These are phyloP conservation scores for Cercospora sp. DNA, from an alignment of 2,329 filamentous ascomycete species.

Conservation along the genomic window DNA sequence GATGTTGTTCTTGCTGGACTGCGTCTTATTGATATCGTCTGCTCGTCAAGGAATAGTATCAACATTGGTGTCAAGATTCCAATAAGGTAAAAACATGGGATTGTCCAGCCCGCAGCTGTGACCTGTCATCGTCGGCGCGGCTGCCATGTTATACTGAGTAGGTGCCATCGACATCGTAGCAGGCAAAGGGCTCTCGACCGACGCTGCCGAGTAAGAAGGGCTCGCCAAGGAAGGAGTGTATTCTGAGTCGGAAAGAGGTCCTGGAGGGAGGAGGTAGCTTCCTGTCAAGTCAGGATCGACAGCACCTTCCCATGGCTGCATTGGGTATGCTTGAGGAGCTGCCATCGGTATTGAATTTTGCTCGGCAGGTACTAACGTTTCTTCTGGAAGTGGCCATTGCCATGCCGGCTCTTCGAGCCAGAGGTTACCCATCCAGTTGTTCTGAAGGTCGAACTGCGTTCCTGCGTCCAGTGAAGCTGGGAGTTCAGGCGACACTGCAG, in stretches of 20 bases:
- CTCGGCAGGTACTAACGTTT: background rate
- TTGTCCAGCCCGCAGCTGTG: background rate
- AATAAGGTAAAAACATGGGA: background rate
- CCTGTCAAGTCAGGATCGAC: background rate
- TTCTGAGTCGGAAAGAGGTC: slow-evolving; percentile 2
- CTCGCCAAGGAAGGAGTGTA: background rate
- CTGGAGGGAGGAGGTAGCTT: background rate
- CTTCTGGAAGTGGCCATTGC: slow-evolving; percentile 12
- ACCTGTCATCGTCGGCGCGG: background rate
- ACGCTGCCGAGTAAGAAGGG: background rate
- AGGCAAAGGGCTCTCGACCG: slow-evolving; percentile 1
- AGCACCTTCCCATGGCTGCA: background rate
- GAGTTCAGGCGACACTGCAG: slow-evolving; percentile 7
- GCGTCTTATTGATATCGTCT: background rate
- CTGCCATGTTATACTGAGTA: background rate
- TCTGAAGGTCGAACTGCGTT: background rate
- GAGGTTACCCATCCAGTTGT: background rate
- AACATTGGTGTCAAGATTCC: background rate
- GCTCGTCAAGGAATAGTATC: background rate
- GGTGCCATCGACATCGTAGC: background rate
- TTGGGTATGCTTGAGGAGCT: background rate
- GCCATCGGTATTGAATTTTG: background rate
- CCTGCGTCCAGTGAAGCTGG: background rate
- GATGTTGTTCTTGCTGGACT: background rate
- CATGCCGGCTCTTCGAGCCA: slow-evolving; percentile 16